Evolutionary conservation across 352 stramenopile genomes (phyloP).

Genomic region (Pythium grandisporangium): DNA sequence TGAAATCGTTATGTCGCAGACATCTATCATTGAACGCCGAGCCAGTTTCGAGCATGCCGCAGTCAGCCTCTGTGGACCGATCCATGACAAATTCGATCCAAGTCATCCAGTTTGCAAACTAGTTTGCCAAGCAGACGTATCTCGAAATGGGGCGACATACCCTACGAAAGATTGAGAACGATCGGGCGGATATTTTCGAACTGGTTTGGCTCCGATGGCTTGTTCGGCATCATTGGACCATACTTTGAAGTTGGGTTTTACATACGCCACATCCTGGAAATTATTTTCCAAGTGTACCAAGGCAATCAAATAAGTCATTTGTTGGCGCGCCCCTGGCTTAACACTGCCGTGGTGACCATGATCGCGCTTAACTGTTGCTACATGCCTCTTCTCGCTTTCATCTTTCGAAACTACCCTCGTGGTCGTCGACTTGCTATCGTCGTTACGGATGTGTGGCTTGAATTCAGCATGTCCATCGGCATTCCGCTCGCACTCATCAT

Average conservation of each 20-base stretch:
- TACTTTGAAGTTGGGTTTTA: constrained; percentile 4
- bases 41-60: no score
- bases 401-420: neutral
- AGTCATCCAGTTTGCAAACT: no score
- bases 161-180: no score
- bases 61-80: no score
- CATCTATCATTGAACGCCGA: no score
- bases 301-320: constrained; percentile 9
- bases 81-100: no score
- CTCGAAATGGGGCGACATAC: no score
- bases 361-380: constrained; percentile 11
- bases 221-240: constrained; percentile 6
- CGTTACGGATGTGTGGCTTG: constrained; percentile 6
- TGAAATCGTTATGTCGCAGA: no score
- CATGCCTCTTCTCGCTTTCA: constrained; percentile 5
- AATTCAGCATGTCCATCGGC: constrained; percentile 13
- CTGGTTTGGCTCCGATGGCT: constrained; percentile 7
- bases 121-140: no score
- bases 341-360: constrained; percentile 6
- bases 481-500: constrained; percentile 12
- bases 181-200: no score
- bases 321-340: constrained; percentile 12
- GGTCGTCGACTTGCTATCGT: constrained; percentile 5
- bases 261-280: constrained; percentile 9
- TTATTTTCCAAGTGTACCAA: constrained; percentile 15